These are phyloP conservation scores for Phyllachora maydis DNA, from an alignment of 2,329 filamentous ascomycete genomes.

Conservation along the genomic window DNA sequence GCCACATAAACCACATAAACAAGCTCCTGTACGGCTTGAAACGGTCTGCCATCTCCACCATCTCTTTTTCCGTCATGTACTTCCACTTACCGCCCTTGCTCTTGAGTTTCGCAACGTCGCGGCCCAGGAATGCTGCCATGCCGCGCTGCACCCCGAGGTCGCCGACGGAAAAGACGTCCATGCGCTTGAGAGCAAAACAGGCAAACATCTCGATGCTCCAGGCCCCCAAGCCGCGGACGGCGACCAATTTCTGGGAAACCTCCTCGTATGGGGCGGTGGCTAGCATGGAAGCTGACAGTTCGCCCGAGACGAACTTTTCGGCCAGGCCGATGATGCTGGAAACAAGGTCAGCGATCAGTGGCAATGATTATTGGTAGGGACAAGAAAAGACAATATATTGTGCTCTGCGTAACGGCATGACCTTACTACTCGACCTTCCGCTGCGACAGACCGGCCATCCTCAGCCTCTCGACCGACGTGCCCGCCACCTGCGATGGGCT, in stretches of 20 bases:
- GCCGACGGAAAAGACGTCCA: conserved; percentile 83
- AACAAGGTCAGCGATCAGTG: too few relatives aligned
- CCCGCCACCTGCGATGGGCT: conserved; percentile 51
- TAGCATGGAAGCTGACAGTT: conserved; percentile 57
- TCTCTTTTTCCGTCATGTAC: conserved; percentile 89
- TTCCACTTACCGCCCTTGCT: conserved; percentile 83
- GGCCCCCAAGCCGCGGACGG: conserved; percentile 66
- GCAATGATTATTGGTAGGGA: too few relatives aligned
- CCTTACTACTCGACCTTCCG: conserved; percentile 98
- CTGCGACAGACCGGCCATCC: conserved; percentile 75
- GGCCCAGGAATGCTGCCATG: conserved; percentile 73
- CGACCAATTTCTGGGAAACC: conserved; percentile 60
- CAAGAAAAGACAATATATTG: too few relatives aligned
- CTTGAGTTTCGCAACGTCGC: conserved; percentile 70
- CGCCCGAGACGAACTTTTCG: conserved; percentile 55
- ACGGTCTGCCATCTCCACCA: conserved; percentile 59
- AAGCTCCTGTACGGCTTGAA: conserved; percentile 78
- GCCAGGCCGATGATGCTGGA: conserved; percentile 68
- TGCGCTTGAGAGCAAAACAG: conserved; percentile 80
- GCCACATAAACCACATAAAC: conserved; percentile 99
- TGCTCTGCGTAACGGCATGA: too few relatives aligned
- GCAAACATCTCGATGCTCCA: conserved; percentile 99
- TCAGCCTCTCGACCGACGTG: conserved; percentile 43
- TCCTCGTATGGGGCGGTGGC: conserved; percentile 69
- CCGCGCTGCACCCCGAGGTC: conserved; percentile 89